Evolutionary conservation across 202 grass and related monocot genomes (phyloP), one percentile per base, ranked within the genome.

Genomic region (Elaeis oleifera): DNA sequence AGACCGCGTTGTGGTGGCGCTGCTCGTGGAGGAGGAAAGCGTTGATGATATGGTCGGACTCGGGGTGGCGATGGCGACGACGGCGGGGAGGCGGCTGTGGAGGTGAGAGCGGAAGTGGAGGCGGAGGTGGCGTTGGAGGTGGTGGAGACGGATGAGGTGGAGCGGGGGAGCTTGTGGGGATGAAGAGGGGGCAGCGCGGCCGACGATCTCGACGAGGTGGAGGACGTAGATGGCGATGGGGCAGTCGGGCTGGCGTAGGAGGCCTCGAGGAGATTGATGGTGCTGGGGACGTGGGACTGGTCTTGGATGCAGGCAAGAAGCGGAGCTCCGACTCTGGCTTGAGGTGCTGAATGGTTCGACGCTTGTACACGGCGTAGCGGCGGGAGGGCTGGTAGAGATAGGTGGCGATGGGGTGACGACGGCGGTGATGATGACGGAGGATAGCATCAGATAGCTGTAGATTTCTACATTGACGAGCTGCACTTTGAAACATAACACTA

Each of bases 21-120:
- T 85, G 75, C 77, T 96, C 84, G 72, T 83, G 68, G 72, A 82
- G 74, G 54, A 85, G 53, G 80, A 96, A 96, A 54, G 81, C 81
- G 52, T 96, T 96, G 79, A 88, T 87, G 81, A 96, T 61, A 18
- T 77, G 87, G 73, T 88, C 84, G 2, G 57, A 49, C 44, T 75
- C 67, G 4, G 63, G 17, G 8, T 6, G 65, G 58, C 29, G 51
- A n/a, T 19, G 21, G 76, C 51, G 55, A 27, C 53, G 23, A 20
- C 20, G 20, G 20, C 20, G 20, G 20, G 20, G 78, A 23, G 63
- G 19, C 36, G 14, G 76, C 4, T 2, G 58, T 31, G 32, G 59
- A 52, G 66, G 56, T 25, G 16, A 31, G 28, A 31, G 5, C 5
- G 5, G 28, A 31, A 31, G 22, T 69, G 14, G 76, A 52, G 17